These are phyloP conservation scores for Podospora sp. DNA, from an alignment of 495 filamentous ascomycete genomes.

Conservation along the genomic window DNA sequence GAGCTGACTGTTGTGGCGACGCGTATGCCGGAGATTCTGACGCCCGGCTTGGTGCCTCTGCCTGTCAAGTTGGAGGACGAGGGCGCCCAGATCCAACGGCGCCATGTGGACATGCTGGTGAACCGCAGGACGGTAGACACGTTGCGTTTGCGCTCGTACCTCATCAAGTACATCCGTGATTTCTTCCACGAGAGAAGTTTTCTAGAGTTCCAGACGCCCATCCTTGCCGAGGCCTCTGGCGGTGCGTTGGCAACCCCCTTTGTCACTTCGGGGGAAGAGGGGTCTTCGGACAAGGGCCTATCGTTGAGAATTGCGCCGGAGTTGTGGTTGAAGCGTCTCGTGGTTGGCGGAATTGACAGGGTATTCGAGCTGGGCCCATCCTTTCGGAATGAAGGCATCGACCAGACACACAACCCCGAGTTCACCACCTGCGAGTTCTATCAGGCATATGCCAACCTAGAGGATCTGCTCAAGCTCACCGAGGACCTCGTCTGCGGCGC, in stretches of 20 bases:
- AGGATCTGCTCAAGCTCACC: constrained; percentile 74
- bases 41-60: constrained; percentile 74
- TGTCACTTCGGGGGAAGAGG: constrained; percentile 66
- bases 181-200: constrained; percentile 73
- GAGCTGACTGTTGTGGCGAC: constrained; percentile 75
- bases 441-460: constrained; percentile 75
- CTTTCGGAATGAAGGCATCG: constrained; percentile 94
- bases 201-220: constrained; percentile 86
- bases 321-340: constrained; percentile 92
- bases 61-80: constrained; percentile 66
- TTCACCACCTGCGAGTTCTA: constrained; percentile 99
- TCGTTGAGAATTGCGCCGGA: constrained; percentile 87
- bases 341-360: constrained; percentile 88
- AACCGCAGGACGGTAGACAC: constrained; percentile 66
- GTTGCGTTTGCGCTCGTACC: constrained; percentile 69
- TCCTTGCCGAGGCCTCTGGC: constrained; percentile 72
- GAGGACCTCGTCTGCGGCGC: constrained; percentile 66
- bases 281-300: constrained; percentile 68
- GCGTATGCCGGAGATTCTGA: constrained; percentile 67
- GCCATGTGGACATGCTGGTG: constrained; percentile 81
- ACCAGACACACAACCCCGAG: constrained; percentile 97
- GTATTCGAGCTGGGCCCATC: constrained; percentile 92
- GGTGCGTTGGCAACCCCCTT: constrained; percentile 89
- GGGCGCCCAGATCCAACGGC: constrained; percentile 66
- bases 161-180: constrained; percentile 72